Conservation (phyloP, 2,329 filamentous ascomycete species). For the Arachnopeziza araneosa region DNA sequence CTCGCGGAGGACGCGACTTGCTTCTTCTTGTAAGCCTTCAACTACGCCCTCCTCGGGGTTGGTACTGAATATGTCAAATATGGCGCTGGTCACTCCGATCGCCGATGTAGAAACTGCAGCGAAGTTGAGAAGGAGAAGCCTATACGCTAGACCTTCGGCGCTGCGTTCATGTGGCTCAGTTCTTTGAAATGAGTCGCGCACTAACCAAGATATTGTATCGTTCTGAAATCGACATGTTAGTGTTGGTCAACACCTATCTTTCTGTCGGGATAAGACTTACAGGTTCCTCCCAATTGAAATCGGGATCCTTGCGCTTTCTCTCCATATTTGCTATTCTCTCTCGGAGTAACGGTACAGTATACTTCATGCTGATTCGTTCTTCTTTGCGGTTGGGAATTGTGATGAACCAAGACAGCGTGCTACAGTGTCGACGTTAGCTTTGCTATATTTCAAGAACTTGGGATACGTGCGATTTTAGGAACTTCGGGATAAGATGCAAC, state of each 20-base stretch:
- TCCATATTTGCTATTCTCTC: neutral
- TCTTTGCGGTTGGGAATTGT: neutral
- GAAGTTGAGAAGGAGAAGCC: constrained; percentile 24
- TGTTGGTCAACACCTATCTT: neutral
- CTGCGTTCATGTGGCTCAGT: neutral
- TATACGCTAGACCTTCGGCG: neutral
- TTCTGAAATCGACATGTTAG: neutral
- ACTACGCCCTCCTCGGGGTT: constrained; percentile 9
- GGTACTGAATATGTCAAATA: constrained; percentile 28
- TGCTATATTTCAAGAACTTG: neutral
- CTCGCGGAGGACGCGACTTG: constrained; percentile 5
- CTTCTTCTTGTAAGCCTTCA: constrained; percentile 26
- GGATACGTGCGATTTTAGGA: neutral
- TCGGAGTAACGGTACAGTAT: neutral
- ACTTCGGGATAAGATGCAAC: neutral
- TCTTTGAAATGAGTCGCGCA: neutral
- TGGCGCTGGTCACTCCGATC: constrained; percentile 19
- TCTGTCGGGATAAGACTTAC: neutral
- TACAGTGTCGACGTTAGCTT: neutral
- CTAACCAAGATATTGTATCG: neutral
- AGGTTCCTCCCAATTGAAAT: neutral
- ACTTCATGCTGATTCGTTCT: neutral
- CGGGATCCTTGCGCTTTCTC: neutral
- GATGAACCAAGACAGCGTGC: neutral
- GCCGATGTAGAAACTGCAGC: constrained; percentile 27